Conservation (phyloP, 495 filamentous ascomycete genomes). For the Viridothelium virens region DNA sequence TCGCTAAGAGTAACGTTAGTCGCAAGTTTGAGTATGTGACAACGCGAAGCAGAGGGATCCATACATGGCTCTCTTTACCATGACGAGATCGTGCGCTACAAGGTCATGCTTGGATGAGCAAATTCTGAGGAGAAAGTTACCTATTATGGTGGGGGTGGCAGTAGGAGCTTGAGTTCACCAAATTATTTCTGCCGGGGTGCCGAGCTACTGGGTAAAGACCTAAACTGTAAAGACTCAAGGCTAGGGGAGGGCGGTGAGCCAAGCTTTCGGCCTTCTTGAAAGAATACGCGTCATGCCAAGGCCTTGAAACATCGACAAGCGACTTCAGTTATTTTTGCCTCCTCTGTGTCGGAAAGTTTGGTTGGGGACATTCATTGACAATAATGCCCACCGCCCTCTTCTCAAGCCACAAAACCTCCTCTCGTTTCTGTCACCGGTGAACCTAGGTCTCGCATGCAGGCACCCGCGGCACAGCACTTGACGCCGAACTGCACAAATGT, state of each 20-base stretch:
- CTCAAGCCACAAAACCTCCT: not conserved
- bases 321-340: not conserved
- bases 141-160: not conserved
- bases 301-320: not conserved
- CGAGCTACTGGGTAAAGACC: too few species aligned
- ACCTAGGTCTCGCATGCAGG: not conserved
- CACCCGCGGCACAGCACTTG: not conserved
- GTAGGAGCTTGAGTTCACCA: not conserved
- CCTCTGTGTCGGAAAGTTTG: not conserved
- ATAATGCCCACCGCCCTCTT: not conserved
- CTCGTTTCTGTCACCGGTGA: not conserved
- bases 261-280: not conserved
- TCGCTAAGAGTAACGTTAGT: conserved; percentile 46
- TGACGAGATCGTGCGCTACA: conserved; percentile 3
- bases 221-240: not conserved
- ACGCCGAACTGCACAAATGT: not conserved
- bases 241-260: not conserved
- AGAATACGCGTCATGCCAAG: conserved; percentile 10
- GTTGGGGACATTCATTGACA: not conserved
- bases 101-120: not conserved
- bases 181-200: not conserved
- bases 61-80: conserved; percentile 40
- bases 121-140: too few species aligned
- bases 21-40: not conserved
- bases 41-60: not conserved